Base-by-base conservation (phyloP, 805 yeast species). In the Nakazawaea molendinolei region DNA sequence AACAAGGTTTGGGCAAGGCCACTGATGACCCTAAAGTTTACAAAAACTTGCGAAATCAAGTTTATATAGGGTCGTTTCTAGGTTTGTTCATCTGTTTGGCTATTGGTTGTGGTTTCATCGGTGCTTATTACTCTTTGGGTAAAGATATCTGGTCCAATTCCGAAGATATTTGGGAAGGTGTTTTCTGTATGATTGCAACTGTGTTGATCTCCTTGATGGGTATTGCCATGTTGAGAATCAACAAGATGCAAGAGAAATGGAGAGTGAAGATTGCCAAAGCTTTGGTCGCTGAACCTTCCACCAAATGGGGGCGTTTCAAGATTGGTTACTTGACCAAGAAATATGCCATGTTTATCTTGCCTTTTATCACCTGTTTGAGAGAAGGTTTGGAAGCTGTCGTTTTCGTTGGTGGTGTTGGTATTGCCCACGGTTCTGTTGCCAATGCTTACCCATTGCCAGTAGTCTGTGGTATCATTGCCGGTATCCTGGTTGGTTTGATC, bases 311-410 rank as follows among this genome's bases (percentile, higher is more conserved):
- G 44, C 63, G 73, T 45, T 76, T 74, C 52, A 70, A 62, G 44
- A 26, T 80, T 29, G 71, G 78, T 20, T 70, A 69, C 52, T 60
- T 73, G 49, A 48, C 79, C 3, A 77, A 76, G 56, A 86, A 84
- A 59, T 89, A 90, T 58, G 75, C 89, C 41, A 77, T 90, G 92
- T 86, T 87, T 52, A 58, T 90, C 42, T 71, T 90, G 47, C 97
- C 98, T 9, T 84, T 85, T 49, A 69, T 90, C 55, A 90, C 98
- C 21, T 81, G 86, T 45, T 70, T 90, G 45, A 81, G 98, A 75
- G 98, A 90, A 71, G 98, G 98, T 61, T 70, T 89, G 48, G 97
- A 89, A 70, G 95, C 95, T 28, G 89, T 89, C 41, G 95, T 89
- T 30, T 89, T 89, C 52, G 92, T 89, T 39, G 97, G 96, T 36